Conservation (phyloP, 139 green algal species). For the Closterium sp. region DNA sequence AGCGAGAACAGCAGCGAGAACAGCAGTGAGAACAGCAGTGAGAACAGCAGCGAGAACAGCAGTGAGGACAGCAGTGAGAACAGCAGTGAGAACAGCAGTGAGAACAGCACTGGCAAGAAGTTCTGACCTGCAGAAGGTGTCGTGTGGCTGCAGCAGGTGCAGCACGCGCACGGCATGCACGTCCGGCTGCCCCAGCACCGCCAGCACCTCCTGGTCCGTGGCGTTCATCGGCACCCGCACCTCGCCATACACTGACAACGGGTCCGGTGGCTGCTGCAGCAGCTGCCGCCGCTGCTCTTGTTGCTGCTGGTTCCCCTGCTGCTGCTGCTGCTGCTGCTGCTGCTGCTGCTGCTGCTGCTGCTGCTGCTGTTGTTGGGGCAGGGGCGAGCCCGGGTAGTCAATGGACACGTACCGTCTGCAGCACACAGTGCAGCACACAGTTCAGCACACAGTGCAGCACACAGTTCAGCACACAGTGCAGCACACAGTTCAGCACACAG, state of each 20-base stretch:
- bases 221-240: constrained; percentile 14
- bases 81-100: too few species aligned
- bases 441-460: too few species aligned
- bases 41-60: too few species aligned
- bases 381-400: not conserved
- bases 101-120: too few species aligned
- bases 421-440: not conserved
- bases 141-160: constrained; percentile 2
- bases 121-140: constrained; percentile 29
- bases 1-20: too few species aligned
- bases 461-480: too few species aligned
- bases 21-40: too few species aligned
- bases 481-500: too few species aligned
- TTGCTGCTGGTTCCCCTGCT: not conserved
- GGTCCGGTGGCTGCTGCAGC: not conserved
- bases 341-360: not conserved
- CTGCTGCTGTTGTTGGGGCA: not conserved
- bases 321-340: not conserved
- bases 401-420: not conserved
- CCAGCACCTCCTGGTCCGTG: constrained; percentile 20
- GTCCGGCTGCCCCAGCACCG: not conserved
- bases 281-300: not conserved
- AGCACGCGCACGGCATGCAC: constrained; percentile 1
- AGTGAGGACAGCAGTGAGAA: too few species aligned
- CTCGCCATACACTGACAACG: not conserved